Evolutionary conservation across 306 rosid species (phyloP).

Genomic region (Cucurbita moschata): DNA sequence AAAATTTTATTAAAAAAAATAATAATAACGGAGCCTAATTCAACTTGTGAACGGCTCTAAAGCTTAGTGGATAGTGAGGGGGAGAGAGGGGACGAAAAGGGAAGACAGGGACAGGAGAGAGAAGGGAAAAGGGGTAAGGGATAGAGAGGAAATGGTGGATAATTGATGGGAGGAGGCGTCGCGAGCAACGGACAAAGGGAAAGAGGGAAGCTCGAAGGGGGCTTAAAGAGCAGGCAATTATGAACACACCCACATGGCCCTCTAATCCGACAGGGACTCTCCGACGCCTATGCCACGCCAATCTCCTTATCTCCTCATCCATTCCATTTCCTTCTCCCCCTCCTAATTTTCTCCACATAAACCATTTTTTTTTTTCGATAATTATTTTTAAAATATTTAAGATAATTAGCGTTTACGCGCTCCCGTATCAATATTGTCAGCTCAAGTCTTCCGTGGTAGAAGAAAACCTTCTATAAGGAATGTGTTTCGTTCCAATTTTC

Average conservation of each 20-base stretch:
- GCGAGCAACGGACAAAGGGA: neutral
- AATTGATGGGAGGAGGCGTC: neutral
- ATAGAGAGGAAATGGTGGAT: neutral
- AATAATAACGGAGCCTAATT: no score
- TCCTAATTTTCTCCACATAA: neutral
- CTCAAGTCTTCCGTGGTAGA: no score
- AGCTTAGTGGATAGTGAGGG: neutral
- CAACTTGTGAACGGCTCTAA: no score
- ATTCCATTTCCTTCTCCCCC: neutral
- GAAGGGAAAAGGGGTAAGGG: neutral
- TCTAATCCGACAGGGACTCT: constrained; percentile 20
- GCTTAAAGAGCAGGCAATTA: no score
- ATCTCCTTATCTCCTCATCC: constrained; percentile 21
- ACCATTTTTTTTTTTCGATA: neutral
- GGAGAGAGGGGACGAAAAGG: neutral
- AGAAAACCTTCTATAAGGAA: no score
- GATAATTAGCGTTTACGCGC: no score
- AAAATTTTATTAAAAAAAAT: no score
- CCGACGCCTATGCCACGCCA: constrained; percentile 28
- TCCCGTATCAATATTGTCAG: no score
- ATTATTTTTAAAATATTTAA: no score
- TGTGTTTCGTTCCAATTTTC: no score
- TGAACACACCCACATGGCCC: neutral
- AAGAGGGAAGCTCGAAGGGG: neutral
- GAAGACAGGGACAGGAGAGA: neutral